phyloP scores from a whole-genome alignment of 306 rosid species.

The Trifolium dubium region DNA sequence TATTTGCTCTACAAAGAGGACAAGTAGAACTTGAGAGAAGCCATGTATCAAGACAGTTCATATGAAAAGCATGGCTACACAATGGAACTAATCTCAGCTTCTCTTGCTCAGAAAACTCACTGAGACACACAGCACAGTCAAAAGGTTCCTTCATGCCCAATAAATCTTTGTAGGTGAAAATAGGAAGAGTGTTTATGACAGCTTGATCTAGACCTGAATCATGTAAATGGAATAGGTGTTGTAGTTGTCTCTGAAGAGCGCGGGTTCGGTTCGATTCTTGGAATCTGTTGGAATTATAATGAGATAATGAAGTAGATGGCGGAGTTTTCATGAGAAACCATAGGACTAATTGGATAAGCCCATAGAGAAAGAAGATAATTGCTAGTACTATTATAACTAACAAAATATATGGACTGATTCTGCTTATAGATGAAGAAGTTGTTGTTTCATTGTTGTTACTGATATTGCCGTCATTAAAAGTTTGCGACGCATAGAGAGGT shows the following conservation, averaged over 20 bases:
- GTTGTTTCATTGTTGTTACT: constrained; percentile 46
- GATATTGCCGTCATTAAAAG: constrained; percentile 23
- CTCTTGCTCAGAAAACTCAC: constrained; percentile 68
- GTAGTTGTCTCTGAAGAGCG: constrained; percentile 81
- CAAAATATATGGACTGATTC: constrained; percentile 66
- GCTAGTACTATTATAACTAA: constrained; percentile 72
- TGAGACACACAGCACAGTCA: constrained; percentile 86
- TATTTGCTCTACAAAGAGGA: constrained; percentile 80
- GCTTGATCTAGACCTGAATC: constrained; percentile 84
- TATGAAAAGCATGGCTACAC: constrained; percentile 90
- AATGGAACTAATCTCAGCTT: constrained; percentile 74
- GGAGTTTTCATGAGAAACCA: constrained; percentile 61
- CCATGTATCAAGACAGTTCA: constrained; percentile 85
- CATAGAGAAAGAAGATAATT: constrained; percentile 68
- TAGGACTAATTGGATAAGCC: constrained; percentile 65
- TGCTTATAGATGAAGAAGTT: constrained; percentile 53
- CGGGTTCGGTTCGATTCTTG: constrained; percentile 53
- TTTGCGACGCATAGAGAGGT: constrained; percentile 39
- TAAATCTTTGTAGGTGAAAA: constrained; percentile 67
- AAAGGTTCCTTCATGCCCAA: constrained; percentile 72
- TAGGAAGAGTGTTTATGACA: constrained; percentile 69
- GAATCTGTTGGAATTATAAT: constrained; percentile 59
- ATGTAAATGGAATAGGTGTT: constrained; percentile 76
- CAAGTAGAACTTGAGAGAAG: constrained; percentile 86
- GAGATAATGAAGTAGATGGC: constrained; percentile 54